Evolutionary conservation across 2,329 filamentous ascomycete genomes (phyloP).

Genomic region (Chaetomium sp.): DNA sequence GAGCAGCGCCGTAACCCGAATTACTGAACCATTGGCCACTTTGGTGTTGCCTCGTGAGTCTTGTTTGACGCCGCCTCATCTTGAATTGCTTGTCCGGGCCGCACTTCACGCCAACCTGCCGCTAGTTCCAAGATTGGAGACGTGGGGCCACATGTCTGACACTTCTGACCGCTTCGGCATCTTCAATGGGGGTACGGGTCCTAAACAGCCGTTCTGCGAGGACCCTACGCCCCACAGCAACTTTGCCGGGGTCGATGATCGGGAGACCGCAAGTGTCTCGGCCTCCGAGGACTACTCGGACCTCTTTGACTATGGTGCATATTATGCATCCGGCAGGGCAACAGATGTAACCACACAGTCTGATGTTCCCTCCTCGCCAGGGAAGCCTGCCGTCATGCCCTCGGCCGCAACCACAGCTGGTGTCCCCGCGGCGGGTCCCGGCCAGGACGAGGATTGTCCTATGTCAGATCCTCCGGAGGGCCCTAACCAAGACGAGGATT

Average conservation of each 20-base stretch:
- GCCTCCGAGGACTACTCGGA: slow-evolving; percentile 23
- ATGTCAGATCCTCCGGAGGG: slow-evolving; percentile 27
- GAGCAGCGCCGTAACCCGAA: slow-evolving; percentile 22
- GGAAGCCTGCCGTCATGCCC: slow-evolving; percentile 13
- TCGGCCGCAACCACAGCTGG: slow-evolving; percentile 11
- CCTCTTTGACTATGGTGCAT: slow-evolving; percentile 29
- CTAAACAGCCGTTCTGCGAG: slow-evolving; percentile 8
- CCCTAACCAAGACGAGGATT: slow-evolving; percentile 25
- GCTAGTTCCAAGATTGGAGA: slow-evolving; percentile 22
- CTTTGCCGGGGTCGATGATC: slow-evolving; percentile 10
- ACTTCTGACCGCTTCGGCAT: slow-evolving; percentile 20
- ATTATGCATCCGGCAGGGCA: slow-evolving; percentile 5
- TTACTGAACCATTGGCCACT: slow-evolving; percentile 18
- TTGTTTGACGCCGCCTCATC: slow-evolving; percentile 19
- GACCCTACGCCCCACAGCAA: slow-evolving; percentile 24
- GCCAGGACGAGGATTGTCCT: slow-evolving; percentile 23
- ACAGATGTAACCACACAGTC: slow-evolving; percentile 30
- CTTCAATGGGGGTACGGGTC: slow-evolving; percentile 18
- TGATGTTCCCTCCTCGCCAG: slow-evolving; percentile 23
- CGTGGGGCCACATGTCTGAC: slow-evolving; percentile 27
- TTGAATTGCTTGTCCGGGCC: slow-evolving; percentile 28
- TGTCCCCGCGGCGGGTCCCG: slow-evolving; percentile 8
- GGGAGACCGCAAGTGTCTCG: slow-evolving; percentile 25
- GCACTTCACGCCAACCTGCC: slow-evolving; percentile 19
- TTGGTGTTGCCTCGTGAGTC: slow-evolving; percentile 27